Evolutionary conservation across 306 rosid genomes (phyloP).

Genomic region (Comarum palustre): DNA sequence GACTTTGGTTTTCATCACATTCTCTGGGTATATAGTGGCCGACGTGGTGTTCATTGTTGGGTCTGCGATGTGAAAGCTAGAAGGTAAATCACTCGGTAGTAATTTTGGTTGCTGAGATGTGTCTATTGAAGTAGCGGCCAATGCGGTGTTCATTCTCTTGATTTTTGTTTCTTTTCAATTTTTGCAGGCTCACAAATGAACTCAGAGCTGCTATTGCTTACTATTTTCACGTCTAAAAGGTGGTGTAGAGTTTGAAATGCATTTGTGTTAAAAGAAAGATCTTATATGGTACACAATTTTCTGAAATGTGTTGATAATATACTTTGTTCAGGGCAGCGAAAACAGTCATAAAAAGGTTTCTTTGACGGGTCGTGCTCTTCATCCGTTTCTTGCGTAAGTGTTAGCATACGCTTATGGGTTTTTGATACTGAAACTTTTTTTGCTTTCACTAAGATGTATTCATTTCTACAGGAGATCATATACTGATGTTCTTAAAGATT

Average conservation of each 20-base stretch:
- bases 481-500: conserved; percentile 61
- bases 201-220: conserved; percentile 81
- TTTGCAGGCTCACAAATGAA: conserved; percentile 72
- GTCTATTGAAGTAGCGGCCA: no score
- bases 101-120: neutral
- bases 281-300: neutral
- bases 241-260: conserved; percentile 30
- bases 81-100: conserved; percentile 42
- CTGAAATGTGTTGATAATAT: conserved; percentile 12
- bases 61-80: conserved; percentile 89
- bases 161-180: neutral
- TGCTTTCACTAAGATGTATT: conserved; percentile 29
- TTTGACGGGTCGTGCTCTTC: conserved; percentile 53
- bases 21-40: conserved; percentile 92
- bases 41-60: conserved; percentile 98
- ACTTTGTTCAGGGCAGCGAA: conserved; percentile 74
- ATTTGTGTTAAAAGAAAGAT: conserved; percentile 3
- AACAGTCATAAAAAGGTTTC: conserved; percentile 81
- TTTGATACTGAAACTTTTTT: conserved; percentile 21
- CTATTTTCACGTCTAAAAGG: conserved; percentile 85
- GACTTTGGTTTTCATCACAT: conserved; percentile 86
- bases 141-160: neutral
- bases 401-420: conserved; percentile 15
- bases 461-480: conserved; percentile 48
- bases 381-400: conserved; percentile 81